A percentile compares a stretch with the other conserved stretches of the same genome.
These are phyloP conservation scores for Solioccasus polychromus DNA, from an alignment of 768 basidiomycete species.

Conservation along the genomic window DNA sequence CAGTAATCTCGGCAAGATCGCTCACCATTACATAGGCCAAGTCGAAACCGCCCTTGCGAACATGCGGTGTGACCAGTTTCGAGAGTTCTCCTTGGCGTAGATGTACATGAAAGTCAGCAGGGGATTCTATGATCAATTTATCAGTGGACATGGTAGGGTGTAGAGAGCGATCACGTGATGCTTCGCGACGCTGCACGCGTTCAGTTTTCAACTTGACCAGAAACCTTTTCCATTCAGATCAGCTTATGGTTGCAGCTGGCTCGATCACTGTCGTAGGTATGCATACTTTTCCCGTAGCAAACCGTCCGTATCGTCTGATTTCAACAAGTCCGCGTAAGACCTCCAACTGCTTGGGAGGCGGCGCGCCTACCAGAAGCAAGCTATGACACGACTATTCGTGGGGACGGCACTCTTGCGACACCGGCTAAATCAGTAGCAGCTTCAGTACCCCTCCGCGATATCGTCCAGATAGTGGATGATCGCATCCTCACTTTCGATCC, in stretches of 20 bases:
- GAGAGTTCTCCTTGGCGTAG: conserved; percentile 85
- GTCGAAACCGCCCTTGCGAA: conserved; percentile 82
- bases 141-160: conserved; percentile 24
- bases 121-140: conserved; percentile 39
- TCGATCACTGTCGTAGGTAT: conserved; percentile 85
- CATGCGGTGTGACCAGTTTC: conserved; percentile 84
- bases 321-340: conserved; percentile 80
- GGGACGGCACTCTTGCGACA: conserved; percentile 83
- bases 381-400: conserved; percentile 67
- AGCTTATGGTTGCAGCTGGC: conserved; percentile 74
- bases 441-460: conserved; percentile 62
- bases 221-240: conserved; percentile 1
- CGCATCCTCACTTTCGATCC: conserved; percentile 96
- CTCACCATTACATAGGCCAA: conserved; percentile 96
- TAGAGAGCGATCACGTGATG: conserved; percentile 31
- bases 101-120: conserved; percentile 96
- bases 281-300: conserved; percentile 16
- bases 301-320: conserved; percentile 6
- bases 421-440: conserved; percentile 51
- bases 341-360: conserved; percentile 82
- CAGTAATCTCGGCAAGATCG: conserved; percentile 9
- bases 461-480: conserved; percentile 90
- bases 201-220: conserved; percentile 28
- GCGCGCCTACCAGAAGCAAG: conserved; percentile 76
- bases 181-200: conserved; percentile 20